These are phyloP conservation scores for Blakeslea trispora DNA, from an alignment of 371 early-diverging fungal genomes.

Conservation along the genomic window DNA sequence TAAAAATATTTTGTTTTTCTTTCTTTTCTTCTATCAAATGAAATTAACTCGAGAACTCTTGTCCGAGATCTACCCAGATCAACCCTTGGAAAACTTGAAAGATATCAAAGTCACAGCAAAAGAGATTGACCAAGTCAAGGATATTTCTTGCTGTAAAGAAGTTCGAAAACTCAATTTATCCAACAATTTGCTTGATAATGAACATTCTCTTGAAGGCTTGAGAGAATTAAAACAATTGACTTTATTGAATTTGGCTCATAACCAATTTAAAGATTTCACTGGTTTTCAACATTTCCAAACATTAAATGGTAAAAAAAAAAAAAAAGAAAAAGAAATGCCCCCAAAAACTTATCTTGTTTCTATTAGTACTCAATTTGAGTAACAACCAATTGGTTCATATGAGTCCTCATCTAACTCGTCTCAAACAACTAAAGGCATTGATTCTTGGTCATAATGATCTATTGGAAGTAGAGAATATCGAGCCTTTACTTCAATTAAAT, in stretches of 20 bases:
- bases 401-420: slow-evolving; percentile 55
- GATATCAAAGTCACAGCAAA: slow-evolving; percentile 56
- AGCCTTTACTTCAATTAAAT: slow-evolving; percentile 60
- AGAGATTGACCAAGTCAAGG: slow-evolving; percentile 66
- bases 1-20: no score
- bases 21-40: slow-evolving; percentile 32
- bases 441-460: slow-evolving; percentile 81
- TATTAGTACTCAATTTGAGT: slow-evolving; percentile 72
- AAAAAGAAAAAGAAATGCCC: no score
- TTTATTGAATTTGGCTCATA: slow-evolving; percentile 66
- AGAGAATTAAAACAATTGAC: slow-evolving; percentile 59
- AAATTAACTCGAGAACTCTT: slow-evolving; percentile 56
- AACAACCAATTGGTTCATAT: slow-evolving; percentile 71
- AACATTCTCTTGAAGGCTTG: slow-evolving; percentile 58
- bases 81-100: slow-evolving; percentile 46
- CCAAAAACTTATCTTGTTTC: no score
- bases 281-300: slow-evolving; percentile 62
- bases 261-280: slow-evolving; percentile 62
- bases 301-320: slow-evolving; percentile 61
- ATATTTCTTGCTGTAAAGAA: slow-evolving; percentile 65
- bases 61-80: slow-evolving; percentile 32
- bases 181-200: slow-evolving; percentile 60
- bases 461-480: slow-evolving; percentile 64
- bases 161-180: slow-evolving; percentile 73
- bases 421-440: slow-evolving; percentile 76